A percentile compares a stretch with the other conserved stretches of the same genome.
Evolutionary conservation across 371 early-diverging fungal species (phyloP).

Genomic region (Apophysomyces trapeziformis): DNA sequence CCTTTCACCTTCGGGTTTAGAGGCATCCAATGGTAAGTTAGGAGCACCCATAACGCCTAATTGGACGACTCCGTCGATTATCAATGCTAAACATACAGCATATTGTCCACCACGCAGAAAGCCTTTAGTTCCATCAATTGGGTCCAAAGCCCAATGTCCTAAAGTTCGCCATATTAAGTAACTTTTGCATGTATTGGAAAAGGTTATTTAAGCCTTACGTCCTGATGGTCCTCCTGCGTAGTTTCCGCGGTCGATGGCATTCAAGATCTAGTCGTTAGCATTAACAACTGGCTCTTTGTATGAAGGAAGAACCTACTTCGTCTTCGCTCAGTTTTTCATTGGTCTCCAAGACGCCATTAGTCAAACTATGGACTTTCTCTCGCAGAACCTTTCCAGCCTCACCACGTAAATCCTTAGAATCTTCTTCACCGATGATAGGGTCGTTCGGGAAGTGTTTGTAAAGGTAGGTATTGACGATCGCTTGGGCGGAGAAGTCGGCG

Average conservation of each 20-base stretch:
- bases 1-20: conserved; percentile 64
- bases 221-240: conserved; percentile 83
- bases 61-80: conserved; percentile 87
- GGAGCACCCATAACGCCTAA: conserved; percentile 96
- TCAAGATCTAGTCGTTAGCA: conserved; percentile 60
- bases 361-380: conserved; percentile 79
- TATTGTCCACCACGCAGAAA: conserved; percentile 97
- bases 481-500: conserved; percentile 96
- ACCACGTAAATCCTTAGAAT: conserved; percentile 81
- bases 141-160: conserved; percentile 94
- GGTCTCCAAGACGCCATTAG: conserved; percentile 67
- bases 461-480: conserved; percentile 88
- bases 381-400: conserved; percentile 68
- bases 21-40: conserved; percentile 79
- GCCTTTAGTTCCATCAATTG: conserved; percentile 95
- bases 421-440: conserved; percentile 95
- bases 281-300: neutral
- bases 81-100: conserved; percentile 94
- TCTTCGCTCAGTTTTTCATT: conserved; percentile 63
- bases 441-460: conserved; percentile 80
- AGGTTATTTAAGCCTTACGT: conserved; percentile 44
- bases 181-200: no score
- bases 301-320: conserved; percentile 53
- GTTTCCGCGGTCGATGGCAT: conserved; percentile 90
- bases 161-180: neutral